Percentiles rank a stretch among this genome's conserved stretches.
These are phyloP conservation scores for Verticillium isaacii DNA, from an alignment of 2,329 filamentous ascomycete species.

Conservation along the genomic window DNA sequence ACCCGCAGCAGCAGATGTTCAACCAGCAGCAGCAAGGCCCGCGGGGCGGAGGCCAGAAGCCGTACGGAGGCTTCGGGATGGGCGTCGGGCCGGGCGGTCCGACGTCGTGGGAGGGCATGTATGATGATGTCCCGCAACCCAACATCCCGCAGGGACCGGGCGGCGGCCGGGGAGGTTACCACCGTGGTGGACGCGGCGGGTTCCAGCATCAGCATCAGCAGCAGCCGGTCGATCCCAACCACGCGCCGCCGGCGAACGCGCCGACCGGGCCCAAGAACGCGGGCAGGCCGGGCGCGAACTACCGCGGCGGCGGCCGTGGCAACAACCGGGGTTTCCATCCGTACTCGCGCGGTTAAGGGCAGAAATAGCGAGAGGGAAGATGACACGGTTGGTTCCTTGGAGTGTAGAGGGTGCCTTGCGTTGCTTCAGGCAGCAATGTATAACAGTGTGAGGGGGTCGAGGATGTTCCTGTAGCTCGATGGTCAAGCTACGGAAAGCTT, in stretches of 20 bases:
- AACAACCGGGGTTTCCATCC: slow-evolving; percentile 74
- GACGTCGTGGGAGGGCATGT: slow-evolving; percentile 97
- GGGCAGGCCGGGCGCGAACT: slow-evolving; percentile 85
- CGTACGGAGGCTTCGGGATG: slow-evolving; percentile 22
- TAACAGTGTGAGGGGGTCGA: neutral
- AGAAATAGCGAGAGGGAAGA: neutral
- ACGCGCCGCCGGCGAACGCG: slow-evolving; percentile 53
- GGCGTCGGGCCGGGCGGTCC: slow-evolving; percentile 55
- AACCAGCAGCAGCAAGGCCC: slow-evolving; percentile 26
- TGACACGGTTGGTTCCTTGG: neutral
- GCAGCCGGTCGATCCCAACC: slow-evolving; percentile 30
- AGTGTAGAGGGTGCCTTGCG: neutral
- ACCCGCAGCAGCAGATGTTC: slow-evolving; percentile 15
- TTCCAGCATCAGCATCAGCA: slow-evolving; percentile 22
- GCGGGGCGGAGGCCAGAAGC: slow-evolving; percentile 21
- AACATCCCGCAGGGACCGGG: slow-evolving; percentile 53
- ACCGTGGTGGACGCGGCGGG: slow-evolving; percentile 35
- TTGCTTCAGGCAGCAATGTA: neutral
- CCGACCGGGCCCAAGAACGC: slow-evolving; percentile 96
- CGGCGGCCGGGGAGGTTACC: slow-evolving; percentile 30
- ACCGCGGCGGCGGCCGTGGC: slow-evolving; percentile 81
- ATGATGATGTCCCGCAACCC: slow-evolving; percentile 88
- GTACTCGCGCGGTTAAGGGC: slow-evolving; percentile 40
- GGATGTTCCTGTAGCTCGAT: neutral
- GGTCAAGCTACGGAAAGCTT: neutral